These are phyloP conservation scores for Cadophora gregata DNA, from an alignment of 2,329 filamentous ascomycete genomes.

Conservation along the genomic window DNA sequence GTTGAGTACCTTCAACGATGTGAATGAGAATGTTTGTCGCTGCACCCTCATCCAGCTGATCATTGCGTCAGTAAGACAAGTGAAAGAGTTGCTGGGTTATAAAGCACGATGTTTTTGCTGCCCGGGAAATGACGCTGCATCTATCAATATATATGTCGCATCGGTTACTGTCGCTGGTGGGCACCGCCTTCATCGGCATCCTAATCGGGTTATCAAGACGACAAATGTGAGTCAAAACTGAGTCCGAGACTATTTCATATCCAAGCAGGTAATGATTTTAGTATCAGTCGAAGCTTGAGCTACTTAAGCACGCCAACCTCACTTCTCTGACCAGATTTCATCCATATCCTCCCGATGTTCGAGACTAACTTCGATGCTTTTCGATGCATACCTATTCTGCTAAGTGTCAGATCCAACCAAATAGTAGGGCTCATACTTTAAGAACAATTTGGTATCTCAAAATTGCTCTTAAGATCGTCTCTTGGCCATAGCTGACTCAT, in stretches of 20 bases:
- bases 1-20: background rate
- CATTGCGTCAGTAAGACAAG: background rate
- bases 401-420: background rate
- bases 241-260: background rate
- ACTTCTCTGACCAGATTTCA: background rate
- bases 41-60: background rate
- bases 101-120: background rate
- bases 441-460: no score
- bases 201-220: background rate
- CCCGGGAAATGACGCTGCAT: background rate
- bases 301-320: background rate
- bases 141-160: background rate
- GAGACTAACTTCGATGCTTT: constrained; percentile 5
- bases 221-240: background rate
- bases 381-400: no score
- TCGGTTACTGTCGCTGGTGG: background rate
- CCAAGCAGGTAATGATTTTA: background rate
- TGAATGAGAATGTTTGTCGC: background rate
- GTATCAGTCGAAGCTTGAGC: background rate
- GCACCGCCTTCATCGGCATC: background rate
- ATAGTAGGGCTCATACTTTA: background rate
- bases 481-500: background rate
- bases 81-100: background rate
- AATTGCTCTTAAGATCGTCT: background rate
- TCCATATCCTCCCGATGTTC: constrained; percentile 11